Evolutionary conservation across 345 rosid species (phyloP).

Genomic region (Lenwebbia sp.): DNA sequence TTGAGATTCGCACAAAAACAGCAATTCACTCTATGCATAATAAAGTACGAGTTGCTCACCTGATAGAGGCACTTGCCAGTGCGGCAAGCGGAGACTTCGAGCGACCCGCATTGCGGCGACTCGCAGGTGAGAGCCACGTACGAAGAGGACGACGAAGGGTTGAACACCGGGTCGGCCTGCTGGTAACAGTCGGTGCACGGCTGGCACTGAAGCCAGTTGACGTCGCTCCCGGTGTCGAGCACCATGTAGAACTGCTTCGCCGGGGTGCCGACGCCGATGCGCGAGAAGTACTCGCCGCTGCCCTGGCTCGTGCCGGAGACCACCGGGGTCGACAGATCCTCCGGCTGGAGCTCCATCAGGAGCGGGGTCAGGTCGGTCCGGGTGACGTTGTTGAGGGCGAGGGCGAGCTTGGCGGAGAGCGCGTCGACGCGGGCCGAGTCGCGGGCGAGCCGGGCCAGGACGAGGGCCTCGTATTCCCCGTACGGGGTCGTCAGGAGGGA

Average conservation of each 20-base stretch:
- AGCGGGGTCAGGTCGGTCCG: slow-evolving; percentile 49
- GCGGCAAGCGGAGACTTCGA: slow-evolving; percentile 46
- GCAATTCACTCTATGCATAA: neutral
- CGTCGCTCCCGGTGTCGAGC: slow-evolving; percentile 53
- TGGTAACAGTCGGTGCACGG: slow-evolving; percentile 78
- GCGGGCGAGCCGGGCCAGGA: slow-evolving; percentile 56
- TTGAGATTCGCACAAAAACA: neutral
- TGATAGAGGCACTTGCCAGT: slow-evolving; percentile 51
- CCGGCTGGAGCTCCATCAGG: slow-evolving; percentile 14
- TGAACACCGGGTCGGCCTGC: slow-evolving; percentile 72
- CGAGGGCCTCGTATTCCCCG: slow-evolving; percentile 43
- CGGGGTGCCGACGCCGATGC: slow-evolving; percentile 73
- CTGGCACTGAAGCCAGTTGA: slow-evolving; percentile 81
- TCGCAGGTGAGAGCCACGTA: slow-evolving; percentile 43
- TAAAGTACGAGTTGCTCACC: slow-evolving; percentile 9
- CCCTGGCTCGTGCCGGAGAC: slow-evolving; percentile 72
- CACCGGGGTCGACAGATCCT: slow-evolving; percentile 55
- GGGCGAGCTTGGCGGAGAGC: slow-evolving; percentile 23
- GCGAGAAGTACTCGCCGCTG: slow-evolving; percentile 90
- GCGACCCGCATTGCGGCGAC: slow-evolving; percentile 39
- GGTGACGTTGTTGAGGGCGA: slow-evolving; percentile 34
- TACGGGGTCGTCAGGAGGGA: slow-evolving; percentile 31
- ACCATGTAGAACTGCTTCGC: slow-evolving; percentile 35
- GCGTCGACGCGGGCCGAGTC: slow-evolving; percentile 61
- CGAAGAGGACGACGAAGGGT: slow-evolving; percentile 59